Base-by-base conservation (phyloP, 2,329 filamentous ascomycete species). In the Cadophora gregata region DNA sequence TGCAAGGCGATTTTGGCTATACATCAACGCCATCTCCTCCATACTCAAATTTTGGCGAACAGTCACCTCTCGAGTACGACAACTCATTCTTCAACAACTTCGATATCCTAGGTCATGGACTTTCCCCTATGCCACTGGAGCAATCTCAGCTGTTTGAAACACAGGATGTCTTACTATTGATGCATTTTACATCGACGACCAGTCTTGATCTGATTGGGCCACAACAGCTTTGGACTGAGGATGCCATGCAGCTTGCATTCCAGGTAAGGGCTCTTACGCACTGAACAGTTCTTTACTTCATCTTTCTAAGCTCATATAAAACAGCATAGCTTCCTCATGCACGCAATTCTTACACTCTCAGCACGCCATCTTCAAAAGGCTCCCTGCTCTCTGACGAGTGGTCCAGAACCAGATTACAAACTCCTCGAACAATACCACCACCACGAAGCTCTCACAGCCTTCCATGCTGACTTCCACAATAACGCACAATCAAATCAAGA, bases 261-360 rank as follows among this genome's bases (percentile, higher is more conserved):
- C 63, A 67, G 51, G 69, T 47, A 47, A 47, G 42, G 9, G 6
- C n/a, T n/a, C n/a, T n/a, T n/a, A n/a, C n/a, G n/a, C n/a, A n/a
- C n/a, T n/a, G n/a, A n/a, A n/a, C n/a, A n/a, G n/a, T n/a, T n/a
- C n/a, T n/a, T n/a, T n/a, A n/a, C n/a, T n/a, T n/a, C n/a, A n/a
- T n/a, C n/a, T n/a, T n/a, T n/a, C n/a, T n/a, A n/a, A n/a, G n/a
- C n/a, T n/a, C n/a, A n/a, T n/a, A n/a, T n/a, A n/a, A n/a, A n/a
- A n/a, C 53, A 71, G 69, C 53, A 71, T 14, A 63, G 62, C 29
- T 71, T 70, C 31, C 59, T 71, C 16, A 62, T 71, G 58, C 69
- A 71, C 42, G 68, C 69, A 7, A 67, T 71, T 2, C 63, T 71
- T 16, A 60, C 62, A 5, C 64, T 67, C n/a, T 65, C 67, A 9